Evolutionary conservation across 345 rosid genomes (phyloP), one percentile per base, ranked within the genome.

Genomic region (Arabidopsis thaliana): DNA sequence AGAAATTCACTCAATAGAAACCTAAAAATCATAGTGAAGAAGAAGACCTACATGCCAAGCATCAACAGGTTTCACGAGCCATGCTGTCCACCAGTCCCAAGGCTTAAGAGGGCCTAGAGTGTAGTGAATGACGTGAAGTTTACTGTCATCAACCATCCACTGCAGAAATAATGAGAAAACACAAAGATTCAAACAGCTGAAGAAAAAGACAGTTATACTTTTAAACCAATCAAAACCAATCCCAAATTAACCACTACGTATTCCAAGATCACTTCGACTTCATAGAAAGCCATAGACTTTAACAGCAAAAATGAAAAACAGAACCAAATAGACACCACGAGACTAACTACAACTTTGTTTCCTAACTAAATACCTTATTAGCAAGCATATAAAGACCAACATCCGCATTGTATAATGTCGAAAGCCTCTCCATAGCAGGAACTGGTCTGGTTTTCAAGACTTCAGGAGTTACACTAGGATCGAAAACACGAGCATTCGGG

Each of bases 21-120:
- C 10, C 56, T 55, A 20, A 79, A 51, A 36, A 9, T 42, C 61
- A 51, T 33, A 68, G 14, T 67, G 74, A 71, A 63, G 65, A 36
- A 41, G 41, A 34, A 60, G 57, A 79, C 56, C 3, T 84, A 94
- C 97, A 85, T 91, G 98, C 98, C 98, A 94, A 65, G 91, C 89
- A 75, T 91, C 96, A 74, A 94, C 98, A 24, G 93, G 98, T 82
- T 91, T 91, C 70, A 94, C 80, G 22, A 94, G 89, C 98, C 98
- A 94, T 8, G 97, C 90, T 59, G 98, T 94, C 95, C 95, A 91
- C 96, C 98, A 94, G 79, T 94, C 98, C 98, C 98, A 94, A 57
- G 98, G 97, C 76, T 94, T 94, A 46, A 91, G 91, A 44, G 96
- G 96, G 46, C 98, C 97, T 71, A 94, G 96, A 3, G 97, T 94